Evolutionary conservation across 2,329 filamentous ascomycete genomes (phyloP).

Genomic region (Talaromyces sp.): DNA sequence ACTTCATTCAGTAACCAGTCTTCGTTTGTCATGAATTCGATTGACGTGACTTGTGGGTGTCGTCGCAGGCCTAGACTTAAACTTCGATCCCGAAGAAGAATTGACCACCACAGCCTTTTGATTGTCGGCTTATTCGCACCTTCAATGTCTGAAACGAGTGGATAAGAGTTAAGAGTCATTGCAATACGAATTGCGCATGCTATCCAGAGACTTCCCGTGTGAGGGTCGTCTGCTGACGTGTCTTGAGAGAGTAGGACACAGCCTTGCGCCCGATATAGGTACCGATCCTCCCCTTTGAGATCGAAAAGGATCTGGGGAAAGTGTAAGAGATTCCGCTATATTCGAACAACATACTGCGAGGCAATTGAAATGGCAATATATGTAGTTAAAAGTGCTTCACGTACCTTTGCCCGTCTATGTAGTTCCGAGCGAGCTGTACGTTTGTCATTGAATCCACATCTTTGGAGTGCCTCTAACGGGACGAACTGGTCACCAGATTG

Average conservation of each 20-base stretch:
- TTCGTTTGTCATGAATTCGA: constrained; percentile 44
- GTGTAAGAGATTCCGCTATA: neutral
- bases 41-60: constrained; percentile 49
- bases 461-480: neutral
- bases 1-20: neutral
- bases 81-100: constrained; percentile 52
- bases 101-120: constrained; percentile 56
- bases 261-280: constrained; percentile 30
- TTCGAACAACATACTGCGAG: neutral
- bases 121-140: constrained; percentile 37
- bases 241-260: constrained; percentile 36
- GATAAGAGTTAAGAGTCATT: neutral
- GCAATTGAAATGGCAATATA: neutral
- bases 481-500: neutral
- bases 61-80: constrained; percentile 51
- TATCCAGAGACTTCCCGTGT: constrained; percentile 43
- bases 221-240: constrained; percentile 34
- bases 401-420: neutral
- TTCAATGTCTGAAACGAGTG: constrained; percentile 33
- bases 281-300: neutral
- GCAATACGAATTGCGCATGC: constrained; percentile 46
- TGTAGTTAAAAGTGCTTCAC: neutral
- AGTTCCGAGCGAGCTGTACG: neutral
- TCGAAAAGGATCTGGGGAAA: neutral
- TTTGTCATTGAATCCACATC: neutral